A percentile compares a stretch with the other conserved stretches of the same genome.
These are phyloP conservation scores for Fusarium camptoceras DNA, from an alignment of 2,329 filamentous ascomycete genomes.

Conservation along the genomic window DNA sequence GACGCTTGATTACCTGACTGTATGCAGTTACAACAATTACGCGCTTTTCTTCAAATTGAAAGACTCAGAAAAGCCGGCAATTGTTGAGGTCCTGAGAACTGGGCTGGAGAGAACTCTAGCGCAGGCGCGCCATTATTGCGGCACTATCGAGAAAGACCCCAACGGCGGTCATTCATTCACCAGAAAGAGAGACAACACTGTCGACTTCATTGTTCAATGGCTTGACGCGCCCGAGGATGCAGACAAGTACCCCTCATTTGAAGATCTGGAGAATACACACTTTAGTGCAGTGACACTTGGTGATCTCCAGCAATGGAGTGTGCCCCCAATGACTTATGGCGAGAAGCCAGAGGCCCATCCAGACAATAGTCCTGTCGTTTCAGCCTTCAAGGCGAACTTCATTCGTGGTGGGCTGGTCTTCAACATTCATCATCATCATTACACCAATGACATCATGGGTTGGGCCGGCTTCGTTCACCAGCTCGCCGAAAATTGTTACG, in stretches of 20 bases:
- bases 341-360: constrained; percentile 55
- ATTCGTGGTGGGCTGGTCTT: constrained; percentile 56
- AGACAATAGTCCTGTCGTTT: constrained; percentile 48
- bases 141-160: constrained; percentile 55
- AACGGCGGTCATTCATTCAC: constrained; percentile 52
- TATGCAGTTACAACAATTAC: constrained; percentile 53
- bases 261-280: constrained; percentile 52
- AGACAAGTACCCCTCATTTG: constrained; percentile 50
- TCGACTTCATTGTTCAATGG: constrained; percentile 52
- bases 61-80: constrained; percentile 47
- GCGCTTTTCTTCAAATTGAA: constrained; percentile 54
- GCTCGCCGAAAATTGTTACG: constrained; percentile 57
- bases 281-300: constrained; percentile 51
- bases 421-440: constrained; percentile 58
- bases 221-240: constrained; percentile 50
- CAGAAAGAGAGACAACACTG: constrained; percentile 51
- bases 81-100: constrained; percentile 45
- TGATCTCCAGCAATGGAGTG: constrained; percentile 50
- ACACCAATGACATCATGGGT: constrained; percentile 57
- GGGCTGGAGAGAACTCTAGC: constrained; percentile 54
- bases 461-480: constrained; percentile 54
- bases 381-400: constrained; percentile 57
- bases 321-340: constrained; percentile 54
- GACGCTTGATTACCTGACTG: constrained; percentile 53
- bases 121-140: constrained; percentile 54